Evolutionary conservation across 306 rosid genomes (phyloP).

Genomic region (Trifolium subterraneum): DNA sequence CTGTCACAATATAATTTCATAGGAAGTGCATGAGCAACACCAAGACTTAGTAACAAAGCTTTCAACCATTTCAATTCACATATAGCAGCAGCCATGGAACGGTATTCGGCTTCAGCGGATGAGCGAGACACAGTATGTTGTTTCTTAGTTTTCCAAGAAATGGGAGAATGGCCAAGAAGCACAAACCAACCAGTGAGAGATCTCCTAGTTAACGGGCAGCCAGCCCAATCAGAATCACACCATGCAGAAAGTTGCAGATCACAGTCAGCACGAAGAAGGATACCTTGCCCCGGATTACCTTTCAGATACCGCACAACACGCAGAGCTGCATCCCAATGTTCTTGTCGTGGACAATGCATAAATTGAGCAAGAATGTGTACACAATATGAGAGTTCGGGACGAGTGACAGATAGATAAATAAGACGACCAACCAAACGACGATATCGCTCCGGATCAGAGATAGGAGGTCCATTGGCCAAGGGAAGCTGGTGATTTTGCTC

Average conservation of each 20-base stretch:
- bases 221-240: no score
- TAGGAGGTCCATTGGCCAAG: background rate
- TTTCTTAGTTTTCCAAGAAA: no score
- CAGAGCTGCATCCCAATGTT: background rate
- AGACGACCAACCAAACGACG: background rate
- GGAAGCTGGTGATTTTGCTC: slow-evolving; percentile 31
- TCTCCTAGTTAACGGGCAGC: background rate
- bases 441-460: no score
- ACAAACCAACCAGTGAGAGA: no score
- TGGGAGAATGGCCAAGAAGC: no score
- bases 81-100: background rate
- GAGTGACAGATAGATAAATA: background rate
- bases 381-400: background rate
- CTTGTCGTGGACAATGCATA: background rate
- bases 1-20: no score
- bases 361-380: background rate
- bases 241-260: no score
- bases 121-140: background rate
- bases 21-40: no score
- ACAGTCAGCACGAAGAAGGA: no score
- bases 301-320: no score
- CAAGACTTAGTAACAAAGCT: background rate
- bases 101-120: background rate
- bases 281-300: no score
- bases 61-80: background rate